Evolutionary conservation across 306 rosid genomes (phyloP), one percentile per base, ranked within the genome.

Genomic region (Leucaena leucocephala): DNA sequence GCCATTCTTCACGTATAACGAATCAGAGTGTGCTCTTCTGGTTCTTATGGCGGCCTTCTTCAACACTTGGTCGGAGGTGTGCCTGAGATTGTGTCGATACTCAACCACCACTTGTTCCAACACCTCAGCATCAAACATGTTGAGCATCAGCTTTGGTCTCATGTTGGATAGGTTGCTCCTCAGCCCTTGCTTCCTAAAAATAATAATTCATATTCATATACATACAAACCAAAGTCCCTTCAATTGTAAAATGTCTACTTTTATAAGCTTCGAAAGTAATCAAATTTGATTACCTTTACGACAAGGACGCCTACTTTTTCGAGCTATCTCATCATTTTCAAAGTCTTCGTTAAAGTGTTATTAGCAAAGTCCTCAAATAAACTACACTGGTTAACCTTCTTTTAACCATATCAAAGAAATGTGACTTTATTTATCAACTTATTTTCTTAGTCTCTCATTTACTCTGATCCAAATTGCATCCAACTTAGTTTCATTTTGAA

Each of bases 81-180:
- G 83, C 77, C 85, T 90, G 65, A 92, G 81, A 83, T 84, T 92
- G 87, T 95, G 98, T 74, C 98, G 87, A 77, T 85, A 92, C 67
- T 95, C 98, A 5, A 90, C 61, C 10, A 88, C 88, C 74, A 92
- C 85, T 69, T 91, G 97, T 81, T 95, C 98, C 63, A 92, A 92
- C 7, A 91, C 98, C 83, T 95, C 92, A 2, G 74, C 92, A 59
- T 91, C 91, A 80, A 95, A 95, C 98, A 92, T 92, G 89, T 92
- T 91, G 33, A 92, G 22, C 84, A 84, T 87, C 61, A 87, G 35
- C 38, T 82, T 83, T 33, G 96, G 98, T 38, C 72, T 91, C 98
- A 95, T 88, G 21, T 81, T n/a, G n/a, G n/a, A n/a, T n/a, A 92
- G 91, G 72, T 91, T 86, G 77, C 90, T 87, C 10, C 81, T 73